Evolutionary conservation across 805 yeast species (phyloP).

Genomic region (Candida pseudoglaebosa): DNA sequence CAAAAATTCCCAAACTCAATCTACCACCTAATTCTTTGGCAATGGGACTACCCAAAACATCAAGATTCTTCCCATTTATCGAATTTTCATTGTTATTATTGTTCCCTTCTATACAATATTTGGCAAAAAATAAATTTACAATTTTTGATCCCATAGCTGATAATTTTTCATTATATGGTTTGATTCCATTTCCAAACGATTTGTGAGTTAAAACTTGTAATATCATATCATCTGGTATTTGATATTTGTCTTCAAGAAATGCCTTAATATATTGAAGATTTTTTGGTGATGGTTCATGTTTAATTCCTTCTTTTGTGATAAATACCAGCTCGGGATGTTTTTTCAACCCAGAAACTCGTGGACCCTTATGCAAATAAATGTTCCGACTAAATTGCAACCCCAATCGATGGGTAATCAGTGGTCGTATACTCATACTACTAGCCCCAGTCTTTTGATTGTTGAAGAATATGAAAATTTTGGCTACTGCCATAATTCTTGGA

Average conservation of each 20-base stretch:
- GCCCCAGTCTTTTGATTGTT: not conserved
- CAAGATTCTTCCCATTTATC: constrained; percentile 50
- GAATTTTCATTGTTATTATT: constrained; percentile 25
- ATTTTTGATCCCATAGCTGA: constrained; percentile 67
- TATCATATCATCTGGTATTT: constrained; percentile 56
- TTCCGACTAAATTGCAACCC: constrained; percentile 14
- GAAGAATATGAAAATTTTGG: constrained; percentile 4
- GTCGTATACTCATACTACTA: constrained; percentile 5
- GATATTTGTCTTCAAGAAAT: constrained; percentile 45
- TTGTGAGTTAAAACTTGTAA: constrained; percentile 89
- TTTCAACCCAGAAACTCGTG: constrained; percentile 66
- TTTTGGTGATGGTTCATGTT: constrained; percentile 49
- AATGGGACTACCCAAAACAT: constrained; percentile 53
- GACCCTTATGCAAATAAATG: constrained; percentile 44
- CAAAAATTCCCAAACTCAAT: constrained; percentile 47
- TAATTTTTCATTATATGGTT: constrained; percentile 86
- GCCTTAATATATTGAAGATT: constrained; percentile 47
- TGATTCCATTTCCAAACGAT: constrained; percentile 86
- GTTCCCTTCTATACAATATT: constrained; percentile 33
- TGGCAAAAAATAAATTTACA: constrained; percentile 47
- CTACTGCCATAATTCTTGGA: not conserved
- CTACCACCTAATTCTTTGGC: constrained; percentile 52
- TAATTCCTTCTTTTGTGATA: constrained; percentile 28
- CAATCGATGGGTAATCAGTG: constrained; percentile 1
- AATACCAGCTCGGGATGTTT: constrained; percentile 60